Evolutionary conservation across 2,329 filamentous ascomycete genomes (phyloP).

Genomic region (Trichoderma koningiopsis): DNA sequence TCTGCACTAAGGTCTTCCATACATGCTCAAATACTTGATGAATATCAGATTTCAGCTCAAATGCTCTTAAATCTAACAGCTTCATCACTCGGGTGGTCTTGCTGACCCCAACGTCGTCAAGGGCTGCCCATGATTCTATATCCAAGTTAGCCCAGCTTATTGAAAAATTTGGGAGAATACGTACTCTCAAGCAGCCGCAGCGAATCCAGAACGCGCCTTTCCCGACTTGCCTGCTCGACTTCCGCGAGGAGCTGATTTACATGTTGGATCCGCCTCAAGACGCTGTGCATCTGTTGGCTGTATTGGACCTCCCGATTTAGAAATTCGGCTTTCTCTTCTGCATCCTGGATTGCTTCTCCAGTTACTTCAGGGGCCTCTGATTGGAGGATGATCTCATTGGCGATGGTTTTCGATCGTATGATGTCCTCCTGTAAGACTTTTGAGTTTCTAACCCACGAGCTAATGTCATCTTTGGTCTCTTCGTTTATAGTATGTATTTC

Average conservation of each 20-base stretch:
- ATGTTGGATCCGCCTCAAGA: slow-evolving; percentile 54
- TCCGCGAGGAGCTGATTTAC: slow-evolving; percentile 64
- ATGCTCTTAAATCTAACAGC: slow-evolving; percentile 65
- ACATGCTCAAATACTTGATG: slow-evolving; percentile 65
- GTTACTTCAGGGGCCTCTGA: slow-evolving; percentile 65
- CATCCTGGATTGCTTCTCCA: slow-evolving; percentile 55
- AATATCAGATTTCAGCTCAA: slow-evolving; percentile 67
- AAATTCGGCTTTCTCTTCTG: slow-evolving; percentile 58
- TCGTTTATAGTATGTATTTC: slow-evolving; percentile 77
- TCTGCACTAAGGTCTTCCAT: slow-evolving; percentile 70
- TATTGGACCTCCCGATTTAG: slow-evolving; percentile 61
- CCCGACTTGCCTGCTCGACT: slow-evolving; percentile 60
- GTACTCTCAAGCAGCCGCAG: slow-evolving; percentile 59
- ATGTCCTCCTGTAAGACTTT: slow-evolving; percentile 86
- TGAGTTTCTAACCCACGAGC: slow-evolving; percentile 83
- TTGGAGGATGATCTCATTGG: slow-evolving; percentile 77
- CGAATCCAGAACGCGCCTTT: slow-evolving; percentile 59
- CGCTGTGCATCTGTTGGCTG: slow-evolving; percentile 56
- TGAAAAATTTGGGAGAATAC: slow-evolving; percentile 27
- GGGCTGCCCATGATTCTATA: slow-evolving; percentile 57
- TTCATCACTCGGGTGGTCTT: slow-evolving; percentile 64
- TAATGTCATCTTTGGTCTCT: slow-evolving; percentile 76
- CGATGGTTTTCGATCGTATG: slow-evolving; percentile 74
- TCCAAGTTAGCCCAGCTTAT: slow-evolving; percentile 28
- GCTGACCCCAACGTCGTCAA: slow-evolving; percentile 62